phyloP scores from a whole-genome alignment of 2,329 filamentous ascomycete species.

The Pleoardoris graminearum region DNA sequence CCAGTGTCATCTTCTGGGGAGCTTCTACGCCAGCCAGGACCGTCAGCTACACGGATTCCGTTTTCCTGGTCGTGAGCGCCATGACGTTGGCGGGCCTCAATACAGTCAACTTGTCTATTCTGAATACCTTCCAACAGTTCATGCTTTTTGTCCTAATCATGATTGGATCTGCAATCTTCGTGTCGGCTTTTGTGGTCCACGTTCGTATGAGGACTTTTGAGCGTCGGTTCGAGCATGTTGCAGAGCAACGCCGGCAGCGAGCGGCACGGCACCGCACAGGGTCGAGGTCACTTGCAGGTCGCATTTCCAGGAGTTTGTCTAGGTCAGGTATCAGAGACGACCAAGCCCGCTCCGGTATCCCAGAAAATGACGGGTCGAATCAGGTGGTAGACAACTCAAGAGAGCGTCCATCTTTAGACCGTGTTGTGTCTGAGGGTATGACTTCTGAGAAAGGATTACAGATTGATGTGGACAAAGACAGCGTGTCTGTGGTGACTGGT shows the following conservation, averaged over 20 bases:
- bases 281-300: conserved; percentile 8
- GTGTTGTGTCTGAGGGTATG: background rate
- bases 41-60: conserved; percentile 64
- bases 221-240: conserved; percentile 59
- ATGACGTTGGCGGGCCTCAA: conserved; percentile 71
- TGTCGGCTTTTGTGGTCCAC: conserved; percentile 66
- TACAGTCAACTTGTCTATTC: conserved; percentile 64
- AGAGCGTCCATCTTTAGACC: background rate
- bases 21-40: conserved; percentile 56
- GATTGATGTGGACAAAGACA: background rate
- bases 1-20: conserved; percentile 65
- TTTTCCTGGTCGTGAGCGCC: conserved; percentile 68
- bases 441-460: background rate
- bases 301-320: conserved; percentile 16
- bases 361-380: background rate
- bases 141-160: conserved; percentile 68
- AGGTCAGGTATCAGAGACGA: background rate
- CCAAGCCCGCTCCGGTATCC: background rate
- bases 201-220: conserved; percentile 66
- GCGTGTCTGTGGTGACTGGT: background rate
- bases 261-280: conserved; percentile 4
- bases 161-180: conserved; percentile 67
- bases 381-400: background rate
- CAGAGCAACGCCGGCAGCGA: conserved; percentile 41
- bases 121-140: conserved; percentile 71